A percentile compares a stretch with the other conserved stretches of the same genome.
Conservation (phyloP, 1,139 yeast genomes). For the Yamadazyma siamensis region DNA sequence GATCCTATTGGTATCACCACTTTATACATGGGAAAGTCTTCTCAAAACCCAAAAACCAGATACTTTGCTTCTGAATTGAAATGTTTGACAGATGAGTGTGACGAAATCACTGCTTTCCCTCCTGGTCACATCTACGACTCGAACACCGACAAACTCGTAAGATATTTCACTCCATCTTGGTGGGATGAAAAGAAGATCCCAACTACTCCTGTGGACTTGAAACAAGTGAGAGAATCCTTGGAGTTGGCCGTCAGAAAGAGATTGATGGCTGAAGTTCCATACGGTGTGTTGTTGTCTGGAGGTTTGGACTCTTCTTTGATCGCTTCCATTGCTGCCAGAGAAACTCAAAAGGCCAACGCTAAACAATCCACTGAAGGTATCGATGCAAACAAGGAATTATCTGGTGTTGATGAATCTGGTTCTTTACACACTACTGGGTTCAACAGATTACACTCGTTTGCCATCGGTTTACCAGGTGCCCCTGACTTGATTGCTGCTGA, state of each 20-base stretch:
- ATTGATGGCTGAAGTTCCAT: conserved; percentile 98
- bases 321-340: conserved; percentile 96
- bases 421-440: conserved; percentile 77
- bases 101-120: conserved; percentile 87
- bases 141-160: conserved; percentile 73
- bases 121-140: conserved; percentile 98
- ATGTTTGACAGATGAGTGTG: conserved; percentile 93
- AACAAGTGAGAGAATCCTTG: conserved; percentile 68
- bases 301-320: conserved; percentile 95
- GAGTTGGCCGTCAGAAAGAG: conserved; percentile 98
- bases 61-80: conserved; percentile 93
- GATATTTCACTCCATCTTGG: conserved; percentile 93
- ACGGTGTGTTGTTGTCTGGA: conserved; percentile 94
- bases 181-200: conserved; percentile 81
- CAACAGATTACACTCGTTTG: conserved; percentile 89
- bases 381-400: conserved; percentile 60
- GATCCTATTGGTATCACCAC: conserved; percentile 98
- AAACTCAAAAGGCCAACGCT: conserved; percentile 83
- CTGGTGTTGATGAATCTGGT: conserved; percentile 91
- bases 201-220: conserved; percentile 67
- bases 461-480: conserved; percentile 95
- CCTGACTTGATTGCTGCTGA: conserved; percentile 97
- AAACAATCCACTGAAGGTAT: conserved; percentile 48
- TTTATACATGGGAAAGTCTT: conserved; percentile 86
- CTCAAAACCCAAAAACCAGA: conserved; percentile 67